Evolutionary conservation across 768 basidiomycete species (phyloP), one percentile per base, ranked within the genome.

Genomic region (Austroboletus eburneus): DNA sequence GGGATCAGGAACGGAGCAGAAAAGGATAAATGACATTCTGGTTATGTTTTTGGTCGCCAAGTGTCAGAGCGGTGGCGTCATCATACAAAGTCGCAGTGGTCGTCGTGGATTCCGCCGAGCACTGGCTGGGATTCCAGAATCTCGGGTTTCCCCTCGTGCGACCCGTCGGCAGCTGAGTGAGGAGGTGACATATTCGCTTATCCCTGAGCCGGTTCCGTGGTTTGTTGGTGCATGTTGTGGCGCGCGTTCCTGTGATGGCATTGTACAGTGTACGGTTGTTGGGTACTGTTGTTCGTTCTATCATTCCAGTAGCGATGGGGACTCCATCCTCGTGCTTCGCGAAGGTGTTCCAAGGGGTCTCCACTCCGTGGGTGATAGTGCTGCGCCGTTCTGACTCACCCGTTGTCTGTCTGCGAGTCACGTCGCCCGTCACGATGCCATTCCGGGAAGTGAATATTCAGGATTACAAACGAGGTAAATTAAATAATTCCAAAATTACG

Each of bases 151-250:
- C 24, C 48, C 23, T 33, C 21, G 22, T 41, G 42, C n/a, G 32
- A 49, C 45, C 47, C 34, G 33, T 49, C 52, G 51, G 52, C 25
- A 41, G 37, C 38, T 48, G 56, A 25, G 33, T 35, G 34, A 43
- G 54, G 38, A 20, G 42, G 41, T 51, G 50, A 50, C 50, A 56
- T 50, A 40, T 34, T 48, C 54, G 44, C 45, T 39, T 57, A 25
- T 6, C 30, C 36, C 29, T 38, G 49, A 51, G 21, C 49, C 65
- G 65, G 65, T 65, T 52, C 64, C 64, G 63, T 56, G 53, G 35
- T 22, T 5, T 52, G 38, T 61, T 53, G 53, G 53, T 32, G 29
- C 3, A 1, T 48, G 52, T 59, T 56, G 17, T 18, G 17, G 3
- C 1, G 9, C 4, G 10, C n/a, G 61, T 63, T 60, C 61, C 61